Conservation (phyloP, 73 alveolate genomes). For the Tetrahymena elliotti region DNA sequence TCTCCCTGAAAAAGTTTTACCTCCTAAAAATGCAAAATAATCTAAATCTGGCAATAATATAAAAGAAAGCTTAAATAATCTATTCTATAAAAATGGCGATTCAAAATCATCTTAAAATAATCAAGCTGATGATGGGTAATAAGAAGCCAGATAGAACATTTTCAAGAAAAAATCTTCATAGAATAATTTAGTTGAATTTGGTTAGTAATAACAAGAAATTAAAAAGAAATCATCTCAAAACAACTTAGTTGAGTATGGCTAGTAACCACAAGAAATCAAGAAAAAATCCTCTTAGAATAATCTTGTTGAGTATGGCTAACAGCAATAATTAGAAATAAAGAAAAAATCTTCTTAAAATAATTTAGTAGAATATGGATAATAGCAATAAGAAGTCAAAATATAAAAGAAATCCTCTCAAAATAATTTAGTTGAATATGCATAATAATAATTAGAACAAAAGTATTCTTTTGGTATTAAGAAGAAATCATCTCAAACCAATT, state of each 20-base stretch:
- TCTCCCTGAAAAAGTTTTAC: not conserved
- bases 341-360: not conserved
- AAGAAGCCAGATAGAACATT: not conserved
- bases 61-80: not conserved
- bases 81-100: not conserved
- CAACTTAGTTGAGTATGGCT: not conserved
- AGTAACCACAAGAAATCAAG: not conserved
- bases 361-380: not conserved
- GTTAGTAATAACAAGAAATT: not conserved
- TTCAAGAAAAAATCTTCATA: not conserved
- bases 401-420: not conserved
- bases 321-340: not conserved
- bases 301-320: not conserved
- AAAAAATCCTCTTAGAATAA: not conserved
- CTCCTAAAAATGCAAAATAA: not conserved
- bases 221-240: not conserved
- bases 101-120: not conserved
- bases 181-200: not conserved
- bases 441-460: not conserved
- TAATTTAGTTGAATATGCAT: not conserved
- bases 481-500: not conserved
- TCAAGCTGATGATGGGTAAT: not conserved
- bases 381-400: not conserved
- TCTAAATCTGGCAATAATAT: not conserved
- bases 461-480: not conserved